Evolutionary conservation across 345 rosid genomes (phyloP).

Genomic region (Anacardium occidentale): DNA sequence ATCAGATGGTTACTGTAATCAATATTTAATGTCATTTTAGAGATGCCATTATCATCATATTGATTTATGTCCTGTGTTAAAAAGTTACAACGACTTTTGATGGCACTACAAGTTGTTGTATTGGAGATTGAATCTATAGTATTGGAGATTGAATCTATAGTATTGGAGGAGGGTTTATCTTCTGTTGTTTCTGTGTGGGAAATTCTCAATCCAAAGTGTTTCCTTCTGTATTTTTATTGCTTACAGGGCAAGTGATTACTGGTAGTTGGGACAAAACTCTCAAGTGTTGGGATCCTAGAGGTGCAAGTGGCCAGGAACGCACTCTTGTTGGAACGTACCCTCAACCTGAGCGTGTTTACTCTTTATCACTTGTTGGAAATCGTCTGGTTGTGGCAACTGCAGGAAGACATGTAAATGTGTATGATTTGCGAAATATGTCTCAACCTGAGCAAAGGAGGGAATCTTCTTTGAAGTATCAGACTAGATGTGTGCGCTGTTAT

Average conservation of each 20-base stretch:
- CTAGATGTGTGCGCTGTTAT: conserved; percentile 90
- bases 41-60: not conserved
- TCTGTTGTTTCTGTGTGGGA: not conserved
- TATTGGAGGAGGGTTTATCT: not conserved
- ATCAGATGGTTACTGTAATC: not conserved
- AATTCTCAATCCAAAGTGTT: not conserved
- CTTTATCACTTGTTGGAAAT: conserved; percentile 86
- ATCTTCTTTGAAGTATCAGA: conserved; percentile 91
- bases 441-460: conserved; percentile 97
- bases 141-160: too few species aligned
- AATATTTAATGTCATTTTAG: not conserved
- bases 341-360: conserved; percentile 96
- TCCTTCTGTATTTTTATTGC: conserved; percentile 12
- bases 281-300: conserved; percentile 98
- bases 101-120: not conserved
- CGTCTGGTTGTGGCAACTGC: conserved; percentile 94
- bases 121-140: not conserved
- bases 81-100: not conserved
- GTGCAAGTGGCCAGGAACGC: conserved; percentile 82
- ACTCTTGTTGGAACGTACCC: conserved; percentile 81
- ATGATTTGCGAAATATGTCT: conserved; percentile 89
- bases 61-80: not conserved
- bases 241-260: conserved; percentile 84
- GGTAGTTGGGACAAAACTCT: conserved; percentile 97
- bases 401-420: conserved; percentile 91